Evolutionary conservation across 2,329 filamentous ascomycete species (phyloP), one percentile per base, ranked within the genome.

Genomic region (Didymella arachidicola): DNA sequence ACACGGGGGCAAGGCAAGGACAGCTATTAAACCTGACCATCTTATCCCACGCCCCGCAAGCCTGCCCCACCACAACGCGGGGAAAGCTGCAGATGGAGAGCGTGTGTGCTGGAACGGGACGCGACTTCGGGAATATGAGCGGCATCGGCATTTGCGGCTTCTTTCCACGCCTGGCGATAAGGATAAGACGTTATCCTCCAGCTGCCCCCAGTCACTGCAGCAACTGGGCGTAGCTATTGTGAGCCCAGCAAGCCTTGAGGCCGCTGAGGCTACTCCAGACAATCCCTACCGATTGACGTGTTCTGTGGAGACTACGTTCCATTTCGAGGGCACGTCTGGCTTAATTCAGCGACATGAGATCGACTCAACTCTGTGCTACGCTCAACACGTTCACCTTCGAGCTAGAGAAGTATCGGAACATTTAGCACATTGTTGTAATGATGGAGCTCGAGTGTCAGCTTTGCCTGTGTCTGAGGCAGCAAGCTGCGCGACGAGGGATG

Each of bases 31-130:
- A 50, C 18, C 25, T 42, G 25, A 7, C 27, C 30, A 39, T 59
- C 10, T 32, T 10, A 18, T 18, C 29, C 44, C 50, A 49, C 38
- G 56, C 56, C 56, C 50, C 50, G 56, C 29, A 41, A 42, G 29
- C 32, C 49, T 41, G 56, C 51, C 50, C 57, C 57, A 53, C 57
- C 47, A 48, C 30, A 57, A 36, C 41, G 58, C 58, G 58, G 58
- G 58, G 58, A 57, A 57, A 27, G 26, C 44, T 50, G 34, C 22
- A 12, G 42, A n/a, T 41, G 41, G 34, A 26, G 36, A 26, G 46
- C 44, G 30, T 25, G 41, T 44, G 30, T 34, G 34, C 43, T 41
- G 41, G 16, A 45, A 36, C 54, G 44, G 56, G 30, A 49, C 45
- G 30, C 49, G 45, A 53, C 30, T 49, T 53, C 55, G 55, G 55